Evolutionary conservation across 176 grass and related monocot species (phyloP).

Genomic region (Musa acuminata): DNA sequence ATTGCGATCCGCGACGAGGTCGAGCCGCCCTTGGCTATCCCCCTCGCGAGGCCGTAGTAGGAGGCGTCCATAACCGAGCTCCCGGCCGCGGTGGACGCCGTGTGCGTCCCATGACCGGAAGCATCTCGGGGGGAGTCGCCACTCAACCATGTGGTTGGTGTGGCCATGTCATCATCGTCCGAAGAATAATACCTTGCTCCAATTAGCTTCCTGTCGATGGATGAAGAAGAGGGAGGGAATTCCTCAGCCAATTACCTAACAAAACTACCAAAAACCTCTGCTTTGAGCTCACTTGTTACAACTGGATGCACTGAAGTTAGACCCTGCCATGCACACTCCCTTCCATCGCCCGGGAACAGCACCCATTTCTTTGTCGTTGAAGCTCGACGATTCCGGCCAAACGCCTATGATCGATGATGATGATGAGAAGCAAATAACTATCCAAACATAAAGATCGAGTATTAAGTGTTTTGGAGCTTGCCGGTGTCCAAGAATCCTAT

Average conservation of each 20-base stretch:
- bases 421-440: too few relatives aligned
- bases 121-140: constrained; percentile 38
- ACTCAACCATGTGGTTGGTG: background rate
- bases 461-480: background rate
- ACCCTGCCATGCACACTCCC: constrained; percentile 60
- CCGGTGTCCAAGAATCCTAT: constrained; percentile 72
- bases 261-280: too few relatives aligned
- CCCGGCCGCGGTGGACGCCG: constrained; percentile 66
- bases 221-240: background rate
- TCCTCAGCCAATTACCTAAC: background rate
- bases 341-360: constrained; percentile 48
- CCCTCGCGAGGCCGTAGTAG: constrained; percentile 64
- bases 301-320: constrained; percentile 49
- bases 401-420: constrained; percentile 34
- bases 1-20: constrained; percentile 45
- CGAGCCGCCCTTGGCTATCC: constrained; percentile 58
- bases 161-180: background rate
- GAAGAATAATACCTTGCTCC: constrained; percentile 70
- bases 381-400: constrained; percentile 92
- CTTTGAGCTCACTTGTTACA: constrained; percentile 48
- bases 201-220: constrained; percentile 59
- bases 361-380: constrained; percentile 48
- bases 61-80: constrained; percentile 38
- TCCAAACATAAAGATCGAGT: background rate
- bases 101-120: constrained; percentile 75